Conservation (phyloP, 1,284 basidiomycete genomes). For the Gomphus bonarii region DNA sequence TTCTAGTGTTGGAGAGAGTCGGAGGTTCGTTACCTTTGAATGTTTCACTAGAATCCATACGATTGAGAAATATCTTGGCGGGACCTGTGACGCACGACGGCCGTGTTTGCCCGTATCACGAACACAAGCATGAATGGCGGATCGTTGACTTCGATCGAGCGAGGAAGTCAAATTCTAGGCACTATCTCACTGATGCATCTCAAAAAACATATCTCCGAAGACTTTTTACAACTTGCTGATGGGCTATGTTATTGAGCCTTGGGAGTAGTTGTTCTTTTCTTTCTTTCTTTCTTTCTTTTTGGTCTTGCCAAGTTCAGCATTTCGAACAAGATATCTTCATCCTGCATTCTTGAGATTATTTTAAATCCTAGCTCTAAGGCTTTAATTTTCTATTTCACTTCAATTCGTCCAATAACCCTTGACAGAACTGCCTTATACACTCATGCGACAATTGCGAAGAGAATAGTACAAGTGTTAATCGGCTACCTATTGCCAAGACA, state of each 20-base stretch:
- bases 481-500: no score
- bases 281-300: no score
- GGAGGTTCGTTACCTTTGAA: not conserved
- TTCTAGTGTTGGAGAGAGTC: not conserved
- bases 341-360: no score
- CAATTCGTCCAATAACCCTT: no score
- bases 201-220: not conserved
- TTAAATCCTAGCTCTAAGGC: no score
- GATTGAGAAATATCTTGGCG: not conserved
- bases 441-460: no score
- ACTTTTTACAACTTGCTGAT: not conserved
- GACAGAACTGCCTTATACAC: no score
- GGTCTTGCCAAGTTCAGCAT: no score
- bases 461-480: no score
- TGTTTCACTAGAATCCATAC: not conserved
- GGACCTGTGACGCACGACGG: not conserved
- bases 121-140: not conserved
- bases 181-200: not conserved
- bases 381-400: no score
- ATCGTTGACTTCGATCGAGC: no score
- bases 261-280: not conserved
- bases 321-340: no score
- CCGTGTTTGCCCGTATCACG: not conserved
- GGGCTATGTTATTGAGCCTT: not conserved
- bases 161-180: not conserved